These are phyloP conservation scores for Fragilaria crotonensis DNA, from an alignment of 108 stramenopile species.

Conservation along the genomic window DNA sequence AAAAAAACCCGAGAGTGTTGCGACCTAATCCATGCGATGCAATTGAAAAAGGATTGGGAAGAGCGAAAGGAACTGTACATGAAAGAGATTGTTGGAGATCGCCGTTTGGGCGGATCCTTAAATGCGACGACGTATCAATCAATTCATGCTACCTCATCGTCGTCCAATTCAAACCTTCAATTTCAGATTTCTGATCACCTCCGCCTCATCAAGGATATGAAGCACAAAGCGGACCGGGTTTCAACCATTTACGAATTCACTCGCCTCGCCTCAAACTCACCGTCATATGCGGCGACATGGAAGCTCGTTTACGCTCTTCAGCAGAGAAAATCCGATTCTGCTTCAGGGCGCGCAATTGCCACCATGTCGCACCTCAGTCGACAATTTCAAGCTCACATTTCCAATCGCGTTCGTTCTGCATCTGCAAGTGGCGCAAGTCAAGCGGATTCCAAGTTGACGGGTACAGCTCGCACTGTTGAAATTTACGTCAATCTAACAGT, in stretches of 20 bases:
- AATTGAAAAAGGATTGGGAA: not conserved
- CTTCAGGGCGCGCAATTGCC: conserved; percentile 11
- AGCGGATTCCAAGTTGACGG: conserved; percentile 4
- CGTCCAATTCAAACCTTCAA: too few relatives aligned
- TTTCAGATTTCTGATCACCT: too few relatives aligned
- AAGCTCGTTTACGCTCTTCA: not conserved
- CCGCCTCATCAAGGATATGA: not conserved
- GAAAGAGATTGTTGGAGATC: not conserved
- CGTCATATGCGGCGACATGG: not conserved
- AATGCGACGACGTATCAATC: not conserved
- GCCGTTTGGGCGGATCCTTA: not conserved
- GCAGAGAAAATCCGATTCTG: not conserved
- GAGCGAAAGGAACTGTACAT: not conserved
- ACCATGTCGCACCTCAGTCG: conserved; percentile 24
- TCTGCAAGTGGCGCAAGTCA: conserved; percentile 17
- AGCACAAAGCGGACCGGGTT: not conserved
- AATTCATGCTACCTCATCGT: not conserved
- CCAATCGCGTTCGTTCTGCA: conserved; percentile 28
- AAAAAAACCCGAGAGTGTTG: too few relatives aligned
- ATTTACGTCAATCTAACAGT: conserved; percentile 30
- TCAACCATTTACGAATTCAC: not conserved
- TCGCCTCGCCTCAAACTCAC: not conserved
- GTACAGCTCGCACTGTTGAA: conserved; percentile 20
- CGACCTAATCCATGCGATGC: too few relatives aligned
- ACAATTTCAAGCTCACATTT: conserved; percentile 23